Evolutionary conservation across 768 basidiomycete genomes (phyloP), one percentile per base, ranked within the genome.

Genomic region (Hericium rajendrae): DNA sequence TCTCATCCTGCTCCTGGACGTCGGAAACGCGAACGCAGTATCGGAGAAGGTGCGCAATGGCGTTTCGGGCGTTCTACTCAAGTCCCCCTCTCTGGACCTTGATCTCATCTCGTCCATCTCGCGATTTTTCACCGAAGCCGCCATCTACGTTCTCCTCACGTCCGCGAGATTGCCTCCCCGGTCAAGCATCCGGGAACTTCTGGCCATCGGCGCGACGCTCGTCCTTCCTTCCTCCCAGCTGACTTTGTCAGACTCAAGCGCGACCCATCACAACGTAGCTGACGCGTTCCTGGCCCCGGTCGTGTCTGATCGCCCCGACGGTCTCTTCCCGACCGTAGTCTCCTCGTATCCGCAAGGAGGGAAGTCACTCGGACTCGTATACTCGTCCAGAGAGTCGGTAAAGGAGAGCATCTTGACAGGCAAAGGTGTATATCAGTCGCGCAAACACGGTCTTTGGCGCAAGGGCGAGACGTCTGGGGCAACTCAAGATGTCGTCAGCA

Each of bases 391-490:
- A 53, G 85, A 88, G 63, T 95, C 94, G 4, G 78, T 98, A 64
- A 80, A 78, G 51, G 91, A 94, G 69, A 88, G 89, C 63, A 92
- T 99, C 68, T 59, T 83, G 39, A 86, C 92, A 2, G 92, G 93
- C 26, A 86, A 85, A 67, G 97, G 97, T 15, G 86, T 95, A 12
- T 99, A 99, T 68, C 94, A 97, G 68, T 97, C 94, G 18, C 84
- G 97, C 59, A 93, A 91, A 68, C 91, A 95, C 66, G 94, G 94
- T 15, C 74, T 98, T 37, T 99, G 97, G 97, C 77, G 88, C 53
- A 99, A 99, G 69, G 97, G 97, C 15, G 94, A 92, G 73, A 94
- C 94, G 0, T 94, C 92, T 15, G 95, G 95, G 13, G 88, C 95
- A 15, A 91, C 88, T 3, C 97, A 99, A 66, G 82, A 90, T 16